Base-by-base conservation (phyloP, 441 rosid genomes). In the Populus trichocarpa region DNA sequence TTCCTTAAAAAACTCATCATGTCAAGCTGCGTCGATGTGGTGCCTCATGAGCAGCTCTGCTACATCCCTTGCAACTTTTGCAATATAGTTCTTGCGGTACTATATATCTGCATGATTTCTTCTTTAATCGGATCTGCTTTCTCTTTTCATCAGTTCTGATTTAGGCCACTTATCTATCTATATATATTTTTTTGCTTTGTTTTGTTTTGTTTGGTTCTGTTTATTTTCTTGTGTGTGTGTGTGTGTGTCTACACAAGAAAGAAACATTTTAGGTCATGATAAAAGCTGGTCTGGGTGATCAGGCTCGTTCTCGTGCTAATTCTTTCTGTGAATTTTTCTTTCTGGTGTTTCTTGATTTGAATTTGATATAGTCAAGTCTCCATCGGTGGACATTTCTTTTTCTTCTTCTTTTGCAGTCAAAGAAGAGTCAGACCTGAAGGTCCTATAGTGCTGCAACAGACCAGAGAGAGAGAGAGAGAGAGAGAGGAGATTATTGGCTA, bases 51-150 rank as follows among this genome's bases (percentile, higher is more conserved):
- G 84, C 97, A 95, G 79, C 94, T 95, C 85, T 95, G 98, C 90
- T 93, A 93, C 86, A 89, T 95, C 92, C 99, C 94, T 81, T 95
- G 99, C 93, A 93, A 92, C 94, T 91, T 91, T 80, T 95, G 99
- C 97, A 92, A 90, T 86, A 90, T 92, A 80, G 93, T 92, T 82
- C 98, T 95, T 70, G 99, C 97, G 98, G 99, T 95, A 89, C 57
- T 81, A 61, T 75, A 78, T 73, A 35, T 38, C 20, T 33, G 5
- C n/a, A 28, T 67, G 28, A 38, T n/a, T 66, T 72, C 78, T 69
- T 66, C 30, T 77, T 42, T 79, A 28, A 42, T 72, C 32, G 74
- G 59, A 30, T 38, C 40, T n/a, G 18, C 59, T 63, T 77, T 61
- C 57, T 14, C 20, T 7, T 59, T 20, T 50, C 23, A 35, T 14